A percentile compares a stretch with the other conserved stretches of the same genome.
Conservation (phyloP, 305 asterid genomes). For the Solanum hybrid region DNA sequence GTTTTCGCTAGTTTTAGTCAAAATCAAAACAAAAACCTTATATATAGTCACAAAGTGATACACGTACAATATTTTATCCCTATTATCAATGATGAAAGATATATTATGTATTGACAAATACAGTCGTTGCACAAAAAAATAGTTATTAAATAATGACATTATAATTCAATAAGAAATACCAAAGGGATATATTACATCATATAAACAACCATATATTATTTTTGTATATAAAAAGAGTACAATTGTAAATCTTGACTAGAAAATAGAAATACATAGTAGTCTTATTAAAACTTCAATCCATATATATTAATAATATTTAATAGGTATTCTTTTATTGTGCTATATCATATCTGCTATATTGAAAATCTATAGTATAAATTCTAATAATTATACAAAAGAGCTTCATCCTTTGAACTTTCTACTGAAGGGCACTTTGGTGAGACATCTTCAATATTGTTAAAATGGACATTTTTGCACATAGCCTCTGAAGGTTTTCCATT, state of each 20-base stretch:
- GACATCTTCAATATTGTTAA: conserved; percentile 20
- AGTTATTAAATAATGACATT: background rate
- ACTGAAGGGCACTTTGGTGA: conserved; percentile 40
- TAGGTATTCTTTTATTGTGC: background rate
- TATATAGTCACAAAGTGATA: background rate
- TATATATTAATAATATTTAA: background rate
- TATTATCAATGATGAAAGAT: background rate
- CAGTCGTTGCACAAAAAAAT: background rate
- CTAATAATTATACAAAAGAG: background rate
- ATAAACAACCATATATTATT: background rate
- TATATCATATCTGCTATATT: background rate
- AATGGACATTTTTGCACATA: conserved; percentile 39
- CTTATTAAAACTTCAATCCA: background rate
- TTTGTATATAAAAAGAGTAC: background rate
- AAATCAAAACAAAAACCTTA: background rate
- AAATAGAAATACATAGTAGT: background rate
- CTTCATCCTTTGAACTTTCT: background rate
- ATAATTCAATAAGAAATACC: background rate
- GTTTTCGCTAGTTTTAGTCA: too few relatives aligned
- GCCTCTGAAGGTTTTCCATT: conserved; percentile 27
- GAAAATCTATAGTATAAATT: background rate
- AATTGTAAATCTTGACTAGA: background rate
- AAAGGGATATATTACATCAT: background rate
- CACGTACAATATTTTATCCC: background rate
- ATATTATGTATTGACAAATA: background rate